Evolutionary conservation across 345 rosid genomes (phyloP), one percentile per base, ranked within the genome.

Genomic region (Turritis glabra): DNA sequence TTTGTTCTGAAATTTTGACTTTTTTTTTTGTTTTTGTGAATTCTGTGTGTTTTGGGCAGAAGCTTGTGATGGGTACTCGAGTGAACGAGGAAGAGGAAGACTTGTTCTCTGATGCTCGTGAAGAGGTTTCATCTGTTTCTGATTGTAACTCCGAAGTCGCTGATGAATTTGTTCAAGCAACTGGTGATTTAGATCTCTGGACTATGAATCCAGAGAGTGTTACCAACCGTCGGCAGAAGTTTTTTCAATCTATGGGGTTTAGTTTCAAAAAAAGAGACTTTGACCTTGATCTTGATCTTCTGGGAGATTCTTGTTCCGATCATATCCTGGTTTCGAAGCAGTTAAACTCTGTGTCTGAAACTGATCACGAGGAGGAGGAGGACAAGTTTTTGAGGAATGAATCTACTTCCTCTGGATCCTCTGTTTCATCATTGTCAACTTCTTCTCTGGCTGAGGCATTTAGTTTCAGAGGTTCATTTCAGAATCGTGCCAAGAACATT

Each of bases 31-130:
- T 55, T 13, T 55, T 13, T 7, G 4, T 22, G 4, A 21, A 58
- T 59, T 37, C 9, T 17, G 14, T 29, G 29, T 58, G 25, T 57
- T 60, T 37, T 35, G 50, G 58, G 64, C 80, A 83, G 89, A 84
- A 32, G 53, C 10, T 25, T 25, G 52, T 53, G 77, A 81, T 84
- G 91, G 82, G 64, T 62, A 76, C 62, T 64, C 64, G 5, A 57
- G 51, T 65, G 41, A 70, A 58, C 8, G 85, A 66, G 52, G 84
- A 79, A 71, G 86, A 79, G 22, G 87, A 81, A 5, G 88, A 81
- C 11, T 69, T 56, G 23, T 89, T 86, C 74, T 82, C 83, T 43
- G 95, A 91, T 78, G 86, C 85, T 53, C 80, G 79, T 2, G 92
- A 87, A 80, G 90, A 86, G 79, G 79, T 79, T 22, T 77, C 82